phyloP scores from a whole-genome alignment of 2,329 filamentous ascomycete species.

The Colletotrichum simmondsii region DNA sequence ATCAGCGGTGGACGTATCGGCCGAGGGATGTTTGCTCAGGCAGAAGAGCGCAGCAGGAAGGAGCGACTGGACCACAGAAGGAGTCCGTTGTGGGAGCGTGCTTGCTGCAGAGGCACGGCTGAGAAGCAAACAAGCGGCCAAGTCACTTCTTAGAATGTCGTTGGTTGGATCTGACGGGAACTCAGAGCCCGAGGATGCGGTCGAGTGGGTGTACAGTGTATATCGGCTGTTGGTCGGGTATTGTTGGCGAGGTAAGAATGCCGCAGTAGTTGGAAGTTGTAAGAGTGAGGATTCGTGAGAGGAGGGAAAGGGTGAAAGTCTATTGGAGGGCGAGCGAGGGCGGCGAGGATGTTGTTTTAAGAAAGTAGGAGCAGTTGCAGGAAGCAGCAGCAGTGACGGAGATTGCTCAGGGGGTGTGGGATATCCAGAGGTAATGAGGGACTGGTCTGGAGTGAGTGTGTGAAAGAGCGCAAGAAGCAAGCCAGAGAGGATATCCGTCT shows the following conservation, averaged over 20 bases:
- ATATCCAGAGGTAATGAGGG: slow-evolving; percentile 18
- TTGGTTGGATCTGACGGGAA: background rate
- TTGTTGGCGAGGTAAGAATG: background rate
- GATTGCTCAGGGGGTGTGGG: slow-evolving; percentile 4
- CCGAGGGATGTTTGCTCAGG: slow-evolving; percentile 29
- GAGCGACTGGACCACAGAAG: slow-evolving; percentile 32
- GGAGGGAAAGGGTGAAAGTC: slow-evolving; percentile 30
- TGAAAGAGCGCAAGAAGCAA: slow-evolving; percentile 18
- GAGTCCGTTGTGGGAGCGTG: slow-evolving; percentile 28
- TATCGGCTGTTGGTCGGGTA: background rate
- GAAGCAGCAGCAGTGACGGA: background rate
- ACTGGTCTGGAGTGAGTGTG: slow-evolving; percentile 8
- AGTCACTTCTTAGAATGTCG: slow-evolving; percentile 16
- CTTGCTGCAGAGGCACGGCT: slow-evolving; percentile 28
- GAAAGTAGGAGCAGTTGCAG: too few relatives aligned
- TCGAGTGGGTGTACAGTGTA: slow-evolving; percentile 12
- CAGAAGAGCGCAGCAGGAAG: slow-evolving; percentile 15
- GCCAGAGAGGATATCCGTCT: background rate
- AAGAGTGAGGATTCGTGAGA: background rate
- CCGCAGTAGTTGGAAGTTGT: slow-evolving; percentile 5
- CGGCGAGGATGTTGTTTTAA: background rate
- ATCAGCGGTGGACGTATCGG: background rate
- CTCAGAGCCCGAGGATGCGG: slow-evolving; percentile 11
- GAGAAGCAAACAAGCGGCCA: slow-evolving; percentile 25
- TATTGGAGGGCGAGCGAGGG: slow-evolving; percentile 31